Evolutionary conservation across 2,329 filamentous ascomycete species (phyloP).

Genomic region (Shiraia sp.): DNA sequence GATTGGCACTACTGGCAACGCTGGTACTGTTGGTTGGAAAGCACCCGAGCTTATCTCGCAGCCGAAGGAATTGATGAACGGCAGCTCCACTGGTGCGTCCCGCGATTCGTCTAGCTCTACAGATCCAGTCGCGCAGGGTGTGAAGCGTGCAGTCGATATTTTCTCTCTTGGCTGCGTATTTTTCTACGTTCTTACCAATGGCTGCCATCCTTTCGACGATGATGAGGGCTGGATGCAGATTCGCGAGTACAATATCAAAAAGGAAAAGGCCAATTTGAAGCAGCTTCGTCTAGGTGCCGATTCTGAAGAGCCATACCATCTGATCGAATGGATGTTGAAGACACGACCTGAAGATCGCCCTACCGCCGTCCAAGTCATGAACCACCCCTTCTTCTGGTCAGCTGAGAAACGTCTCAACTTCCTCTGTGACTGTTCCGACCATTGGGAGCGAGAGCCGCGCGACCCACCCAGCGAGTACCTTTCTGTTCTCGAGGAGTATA

Average conservation of each 20-base stretch:
- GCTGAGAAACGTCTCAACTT: slow-evolving; percentile 87
- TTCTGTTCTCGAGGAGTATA: slow-evolving; percentile 58
- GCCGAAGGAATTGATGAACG: slow-evolving; percentile 48
- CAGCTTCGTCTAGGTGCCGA: slow-evolving; percentile 81
- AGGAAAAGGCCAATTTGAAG: slow-evolving; percentile 75
- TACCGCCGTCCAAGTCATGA: slow-evolving; percentile 76
- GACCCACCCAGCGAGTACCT: slow-evolving; percentile 77
- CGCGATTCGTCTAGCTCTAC: slow-evolving; percentile 46
- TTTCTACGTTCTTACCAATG: slow-evolving; percentile 95
- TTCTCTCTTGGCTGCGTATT: slow-evolving; percentile 98
- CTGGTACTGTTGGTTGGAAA: slow-evolving; percentile 94
- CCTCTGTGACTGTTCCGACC: slow-evolving; percentile 94
- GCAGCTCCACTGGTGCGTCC: slow-evolving; percentile 49
- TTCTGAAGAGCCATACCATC: slow-evolving; percentile 81
- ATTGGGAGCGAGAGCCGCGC: slow-evolving; percentile 89
- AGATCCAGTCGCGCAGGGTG: slow-evolving; percentile 65
- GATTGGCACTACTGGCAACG: slow-evolving; percentile 89
- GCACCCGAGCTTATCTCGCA: slow-evolving; percentile 85
- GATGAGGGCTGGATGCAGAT: slow-evolving; percentile 85
- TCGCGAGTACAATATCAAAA: slow-evolving; percentile 93
- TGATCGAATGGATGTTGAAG: slow-evolving; percentile 80
- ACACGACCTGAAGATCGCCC: slow-evolving; percentile 70
- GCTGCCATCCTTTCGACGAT: slow-evolving; percentile 89
- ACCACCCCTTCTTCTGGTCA: slow-evolving; percentile 96
- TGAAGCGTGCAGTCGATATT: slow-evolving; percentile 94